phyloP scores from a whole-genome alignment of 2,329 filamentous ascomycete species.

The Xenosphaeropsis pyriputrescens region DNA sequence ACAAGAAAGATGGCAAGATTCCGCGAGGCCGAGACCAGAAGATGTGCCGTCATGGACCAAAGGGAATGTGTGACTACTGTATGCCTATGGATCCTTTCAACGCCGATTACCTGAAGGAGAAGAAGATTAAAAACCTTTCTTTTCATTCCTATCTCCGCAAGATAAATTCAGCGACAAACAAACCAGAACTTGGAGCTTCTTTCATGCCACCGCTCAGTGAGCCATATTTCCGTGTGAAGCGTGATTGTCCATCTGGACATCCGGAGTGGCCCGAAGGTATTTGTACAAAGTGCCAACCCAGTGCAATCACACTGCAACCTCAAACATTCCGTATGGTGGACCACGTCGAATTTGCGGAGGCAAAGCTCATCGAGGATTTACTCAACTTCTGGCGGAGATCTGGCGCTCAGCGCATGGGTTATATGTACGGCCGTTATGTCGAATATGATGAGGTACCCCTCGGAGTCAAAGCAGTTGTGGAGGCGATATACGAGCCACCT shows the following conservation, averaged over 20 bases:
- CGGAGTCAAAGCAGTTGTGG: conserved; percentile 87
- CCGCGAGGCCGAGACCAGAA: conserved; percentile 55
- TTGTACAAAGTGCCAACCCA: conserved; percentile 95
- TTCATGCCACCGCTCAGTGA: conserved; percentile 93
- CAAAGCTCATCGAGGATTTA: conserved; percentile 73
- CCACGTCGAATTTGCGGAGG: conserved; percentile 88
- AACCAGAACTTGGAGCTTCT: conserved; percentile 81
- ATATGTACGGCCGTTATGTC: conserved; percentile 78
- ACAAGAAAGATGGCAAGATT: conserved; percentile 85
- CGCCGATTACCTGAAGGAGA: conserved; percentile 74
- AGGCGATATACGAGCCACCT: conserved; percentile 93
- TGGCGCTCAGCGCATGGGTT: conserved; percentile 73
- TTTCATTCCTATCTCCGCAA: conserved; percentile 93
- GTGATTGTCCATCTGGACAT: conserved; percentile 84
- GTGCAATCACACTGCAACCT: conserved; percentile 86
- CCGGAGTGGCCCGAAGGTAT: conserved; percentile 91
- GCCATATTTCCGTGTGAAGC: conserved; percentile 80
- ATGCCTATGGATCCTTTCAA: conserved; percentile 94
- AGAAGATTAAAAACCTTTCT: conserved; percentile 97
- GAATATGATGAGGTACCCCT: conserved; percentile 89
- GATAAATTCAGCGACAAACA: conserved; percentile 92
- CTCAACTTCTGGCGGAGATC: conserved; percentile 85
- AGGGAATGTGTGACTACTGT: conserved; percentile 99
- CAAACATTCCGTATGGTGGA: conserved; percentile 95
- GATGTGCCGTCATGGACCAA: conserved; percentile 91